Evolutionary conservation across 768 basidiomycete species (phyloP).

Genomic region (Epithele typhae): DNA sequence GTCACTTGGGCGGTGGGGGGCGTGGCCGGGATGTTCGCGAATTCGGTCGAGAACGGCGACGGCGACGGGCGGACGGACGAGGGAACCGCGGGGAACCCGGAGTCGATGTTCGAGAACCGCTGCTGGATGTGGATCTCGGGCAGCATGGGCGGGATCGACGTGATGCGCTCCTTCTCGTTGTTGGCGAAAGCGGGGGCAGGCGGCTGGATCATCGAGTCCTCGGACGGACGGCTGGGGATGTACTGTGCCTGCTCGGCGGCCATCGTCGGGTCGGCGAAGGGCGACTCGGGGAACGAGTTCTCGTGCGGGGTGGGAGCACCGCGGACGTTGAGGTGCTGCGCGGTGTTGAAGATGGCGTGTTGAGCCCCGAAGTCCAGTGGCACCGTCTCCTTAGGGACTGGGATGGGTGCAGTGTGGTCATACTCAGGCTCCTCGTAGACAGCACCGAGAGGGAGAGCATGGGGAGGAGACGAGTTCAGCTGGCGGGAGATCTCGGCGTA

Average conservation of each 20-base stretch:
- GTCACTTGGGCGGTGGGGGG: constrained; percentile 2
- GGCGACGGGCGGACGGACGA: constrained; percentile 15
- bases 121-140: constrained; percentile 48
- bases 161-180: constrained; percentile 34
- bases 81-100: constrained; percentile 20
- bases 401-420: constrained; percentile 4
- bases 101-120: constrained; percentile 37
- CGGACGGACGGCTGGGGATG: constrained; percentile 12
- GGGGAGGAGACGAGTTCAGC: constrained; percentile 34
- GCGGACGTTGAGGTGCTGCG: constrained; percentile 5
- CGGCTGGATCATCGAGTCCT: constrained; percentile 18
- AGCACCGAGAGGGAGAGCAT: constrained; percentile 19
- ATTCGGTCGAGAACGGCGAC: constrained; percentile 22
- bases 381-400: constrained; percentile 2
- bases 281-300: constrained; percentile 20
- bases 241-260: constrained; percentile 10
- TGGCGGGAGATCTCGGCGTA: constrained; percentile 66
- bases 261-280: constrained; percentile 24
- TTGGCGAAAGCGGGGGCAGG: constrained; percentile 29
- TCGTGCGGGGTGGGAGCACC: constrained; percentile 3
- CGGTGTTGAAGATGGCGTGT: constrained; percentile 3
- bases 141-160: constrained; percentile 48
- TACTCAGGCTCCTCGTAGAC: constrained; percentile 15
- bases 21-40: constrained; percentile 18
- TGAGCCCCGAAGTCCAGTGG: constrained; percentile 12